A percentile compares a stretch with the other conserved stretches of the same genome.
Evolutionary conservation across 176 grass and related monocot species (phyloP).

Genomic region (Dactylis glomerata): DNA sequence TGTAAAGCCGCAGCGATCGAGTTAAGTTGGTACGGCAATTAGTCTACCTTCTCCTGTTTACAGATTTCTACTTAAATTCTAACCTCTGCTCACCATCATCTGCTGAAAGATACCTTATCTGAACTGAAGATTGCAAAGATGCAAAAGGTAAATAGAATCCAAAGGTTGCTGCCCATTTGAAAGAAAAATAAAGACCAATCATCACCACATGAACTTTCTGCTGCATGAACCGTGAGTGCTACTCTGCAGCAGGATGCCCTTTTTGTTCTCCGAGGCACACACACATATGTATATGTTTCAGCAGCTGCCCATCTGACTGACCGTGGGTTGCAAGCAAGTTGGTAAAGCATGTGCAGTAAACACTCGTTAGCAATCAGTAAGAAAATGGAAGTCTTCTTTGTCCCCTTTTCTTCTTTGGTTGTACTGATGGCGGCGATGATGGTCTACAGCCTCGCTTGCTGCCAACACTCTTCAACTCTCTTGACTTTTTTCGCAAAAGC

Average conservation of each 20-base stretch:
- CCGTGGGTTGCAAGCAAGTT: neutral
- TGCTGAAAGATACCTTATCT: neutral
- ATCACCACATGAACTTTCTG: constrained; percentile 3
- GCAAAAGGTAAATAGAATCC: neutral
- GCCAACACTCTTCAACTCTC: neutral
- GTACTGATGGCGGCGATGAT: neutral
- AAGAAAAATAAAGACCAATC: neutral
- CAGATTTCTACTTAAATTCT: neutral
- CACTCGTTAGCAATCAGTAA: constrained; percentile 33
- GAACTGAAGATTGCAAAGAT: neutral
- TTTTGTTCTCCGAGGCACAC: neutral
- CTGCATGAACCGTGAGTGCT: constrained; percentile 3
- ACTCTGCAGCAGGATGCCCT: neutral
- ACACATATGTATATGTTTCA: neutral
- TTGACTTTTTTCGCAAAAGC: neutral
- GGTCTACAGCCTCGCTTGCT: neutral
- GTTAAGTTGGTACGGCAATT: constrained; percentile 37
- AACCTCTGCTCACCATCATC: neutral
- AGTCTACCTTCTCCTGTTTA: constrained; percentile 7
- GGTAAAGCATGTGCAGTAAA: constrained; percentile 18
- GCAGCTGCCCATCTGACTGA: neutral
- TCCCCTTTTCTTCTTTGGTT: neutral
- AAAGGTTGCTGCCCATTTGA: neutral
- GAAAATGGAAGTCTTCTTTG: neutral
- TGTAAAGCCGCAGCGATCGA: neutral